Evolutionary conservation across 169 alveolate species (phyloP).

Genomic region (Plasmodium gaboni): DNA sequence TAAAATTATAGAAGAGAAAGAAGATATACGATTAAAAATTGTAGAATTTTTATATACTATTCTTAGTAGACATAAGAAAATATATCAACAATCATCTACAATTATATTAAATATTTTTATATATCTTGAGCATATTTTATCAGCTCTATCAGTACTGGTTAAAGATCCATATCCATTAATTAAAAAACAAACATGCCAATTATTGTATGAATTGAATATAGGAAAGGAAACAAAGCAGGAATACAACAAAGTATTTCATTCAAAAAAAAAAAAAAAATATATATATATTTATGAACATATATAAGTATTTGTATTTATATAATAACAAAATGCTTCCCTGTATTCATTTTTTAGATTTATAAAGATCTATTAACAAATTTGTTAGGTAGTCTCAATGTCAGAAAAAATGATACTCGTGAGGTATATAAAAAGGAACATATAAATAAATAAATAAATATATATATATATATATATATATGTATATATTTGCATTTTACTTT

Average conservation of each 20-base stretch:
- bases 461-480: not conserved
- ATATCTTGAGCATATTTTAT: constrained; percentile 37
- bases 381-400: constrained; percentile 11
- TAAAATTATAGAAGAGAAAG: constrained; percentile 66
- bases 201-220: constrained; percentile 30
- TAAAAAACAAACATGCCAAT: constrained; percentile 40
- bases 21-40: constrained; percentile 62
- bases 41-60: constrained; percentile 42
- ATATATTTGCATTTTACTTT: not conserved
- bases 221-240: constrained; percentile 22
- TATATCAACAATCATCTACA: not conserved
- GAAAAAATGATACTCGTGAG: constrained; percentile 48
- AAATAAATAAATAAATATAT: not conserved
- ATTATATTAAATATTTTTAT: constrained; percentile 15
- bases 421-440: not conserved
- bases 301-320: not conserved
- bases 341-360: constrained; percentile 15
- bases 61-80: constrained; percentile 28
- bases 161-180: constrained; percentile 63
- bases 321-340: not conserved
- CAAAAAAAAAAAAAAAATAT: not conserved
- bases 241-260: constrained; percentile 25
- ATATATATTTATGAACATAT: not conserved
- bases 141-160: constrained; percentile 31
- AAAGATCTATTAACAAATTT: constrained; percentile 26